Conservation (phyloP, 2,329 filamentous ascomycete species). For the Fonsecaea erecta region DNA sequence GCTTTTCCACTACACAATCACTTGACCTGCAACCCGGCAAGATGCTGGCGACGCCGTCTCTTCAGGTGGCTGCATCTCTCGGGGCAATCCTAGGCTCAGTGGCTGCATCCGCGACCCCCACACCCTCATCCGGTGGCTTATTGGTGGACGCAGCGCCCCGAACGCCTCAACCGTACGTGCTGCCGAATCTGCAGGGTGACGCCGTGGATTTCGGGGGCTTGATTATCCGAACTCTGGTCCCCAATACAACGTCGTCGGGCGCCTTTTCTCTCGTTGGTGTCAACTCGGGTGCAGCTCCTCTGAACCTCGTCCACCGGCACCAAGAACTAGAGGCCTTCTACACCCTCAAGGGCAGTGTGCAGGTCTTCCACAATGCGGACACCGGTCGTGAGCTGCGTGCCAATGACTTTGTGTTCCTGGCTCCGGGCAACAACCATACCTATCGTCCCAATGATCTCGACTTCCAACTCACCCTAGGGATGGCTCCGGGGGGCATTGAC, state of each 20-base stretch:
- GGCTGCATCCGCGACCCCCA: background rate
- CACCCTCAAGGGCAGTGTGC: conserved; percentile 31
- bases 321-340: conserved; percentile 34
- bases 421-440: conserved; percentile 34
- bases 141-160: conserved; percentile 26
- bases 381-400: conserved; percentile 29
- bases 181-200: conserved; percentile 30
- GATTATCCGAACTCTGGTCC: conserved; percentile 31
- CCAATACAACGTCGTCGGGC: conserved; percentile 28
- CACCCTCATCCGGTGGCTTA: conserved; percentile 3
- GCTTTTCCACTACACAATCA: background rate
- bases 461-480: conserved; percentile 26
- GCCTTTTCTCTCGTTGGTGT: conserved; percentile 27
- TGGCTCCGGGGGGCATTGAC: conserved; percentile 32
- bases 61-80: conserved; percentile 8
- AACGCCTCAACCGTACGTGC: conserved; percentile 30
- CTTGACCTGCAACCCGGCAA: background rate
- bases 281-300: conserved; percentile 27
- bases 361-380: conserved; percentile 33
- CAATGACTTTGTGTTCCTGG: conserved; percentile 32
- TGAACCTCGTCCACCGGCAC: conserved; percentile 32
- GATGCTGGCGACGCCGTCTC: conserved; percentile 2
- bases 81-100: background rate
- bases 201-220: conserved; percentile 32
- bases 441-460: conserved; percentile 31